Evolutionary conservation across 371 early-diverging fungal genomes (phyloP).

Genomic region (Actinomortierella wolfii): DNA sequence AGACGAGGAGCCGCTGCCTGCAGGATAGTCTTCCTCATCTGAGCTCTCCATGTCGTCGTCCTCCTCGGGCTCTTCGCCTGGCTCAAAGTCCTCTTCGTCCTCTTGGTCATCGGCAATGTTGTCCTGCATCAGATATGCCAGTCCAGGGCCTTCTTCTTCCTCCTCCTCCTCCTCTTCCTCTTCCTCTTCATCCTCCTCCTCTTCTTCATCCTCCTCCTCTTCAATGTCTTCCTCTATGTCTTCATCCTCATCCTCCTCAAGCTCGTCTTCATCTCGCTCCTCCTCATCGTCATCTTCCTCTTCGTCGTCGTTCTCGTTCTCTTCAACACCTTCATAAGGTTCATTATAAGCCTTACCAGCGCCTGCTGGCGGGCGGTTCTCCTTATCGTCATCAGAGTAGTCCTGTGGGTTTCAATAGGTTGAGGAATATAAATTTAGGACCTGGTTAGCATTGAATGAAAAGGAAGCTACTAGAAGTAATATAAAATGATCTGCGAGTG

Average conservation of each 20-base stretch:
- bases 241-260: constrained; percentile 24
- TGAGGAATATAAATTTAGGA: no score
- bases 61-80: constrained; percentile 29
- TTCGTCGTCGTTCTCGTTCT: constrained; percentile 24
- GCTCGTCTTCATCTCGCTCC: constrained; percentile 14
- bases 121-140: constrained; percentile 27
- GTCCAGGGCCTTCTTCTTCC: constrained; percentile 27
- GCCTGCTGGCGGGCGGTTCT: background rate
- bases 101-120: constrained; percentile 24
- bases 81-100: constrained; percentile 43
- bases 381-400: background rate
- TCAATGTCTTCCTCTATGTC: background rate
- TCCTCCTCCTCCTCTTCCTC: constrained; percentile 25
- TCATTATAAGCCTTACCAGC: background rate
- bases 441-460: no score
- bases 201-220: constrained; percentile 15
- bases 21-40: constrained; percentile 37
- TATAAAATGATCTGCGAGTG: no score
- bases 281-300: constrained; percentile 17
- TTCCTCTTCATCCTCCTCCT: constrained; percentile 17
- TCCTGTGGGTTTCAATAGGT: no score
- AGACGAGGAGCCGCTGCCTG: background rate
- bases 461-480: no score
- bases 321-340: constrained; percentile 17
- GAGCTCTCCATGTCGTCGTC: constrained; percentile 38